Percentiles rank a stretch among this genome's conserved stretches.
phyloP scores from a whole-genome alignment of 2,329 filamentous ascomycete genomes.

The Gnomoniopsis sp. region DNA sequence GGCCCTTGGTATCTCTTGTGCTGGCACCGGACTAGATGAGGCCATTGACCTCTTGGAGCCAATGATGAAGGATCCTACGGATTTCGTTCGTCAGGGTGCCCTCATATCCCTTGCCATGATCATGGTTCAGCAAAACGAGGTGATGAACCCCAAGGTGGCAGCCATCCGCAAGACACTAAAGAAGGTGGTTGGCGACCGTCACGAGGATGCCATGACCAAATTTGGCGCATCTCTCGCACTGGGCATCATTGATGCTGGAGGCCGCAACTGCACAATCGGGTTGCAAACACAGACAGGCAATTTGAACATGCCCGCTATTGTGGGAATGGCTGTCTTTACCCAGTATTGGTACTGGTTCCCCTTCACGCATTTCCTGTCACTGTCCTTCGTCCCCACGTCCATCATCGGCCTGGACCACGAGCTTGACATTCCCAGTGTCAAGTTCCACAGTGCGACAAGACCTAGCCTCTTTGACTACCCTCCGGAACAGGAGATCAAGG shows the following conservation, averaged over 20 bases:
- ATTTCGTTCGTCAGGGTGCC: slow-evolving; percentile 96
- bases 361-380: slow-evolving; percentile 91
- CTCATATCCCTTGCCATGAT: slow-evolving; percentile 96
- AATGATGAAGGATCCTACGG: slow-evolving; percentile 98
- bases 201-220: slow-evolving; percentile 99
- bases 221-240: slow-evolving; percentile 92
- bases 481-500: slow-evolving; percentile 91
- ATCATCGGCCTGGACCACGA: slow-evolving; percentile 94
- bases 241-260: slow-evolving; percentile 96
- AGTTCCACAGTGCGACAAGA: slow-evolving; percentile 91
- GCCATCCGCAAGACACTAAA: slow-evolving; percentile 88
- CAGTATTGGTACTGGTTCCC: slow-evolving; percentile 99
- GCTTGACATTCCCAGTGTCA: slow-evolving; percentile 88
- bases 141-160: slow-evolving; percentile 95
- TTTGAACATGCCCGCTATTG: slow-evolving; percentile 96
- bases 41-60: slow-evolving; percentile 95
- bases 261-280: slow-evolving; percentile 96
- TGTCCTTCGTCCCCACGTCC: slow-evolving; percentile 94
- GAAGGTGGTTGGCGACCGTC: slow-evolving; percentile 90
- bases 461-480: slow-evolving; percentile 98
- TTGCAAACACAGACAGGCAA: slow-evolving; percentile 97
- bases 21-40: slow-evolving; percentile 91
- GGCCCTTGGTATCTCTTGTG: slow-evolving; percentile 97
- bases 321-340: slow-evolving; percentile 96
- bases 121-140: slow-evolving; percentile 98